Base-by-base conservation (phyloP, 2,329 filamentous ascomycete genomes). In the Curvularia sp. region DNA sequence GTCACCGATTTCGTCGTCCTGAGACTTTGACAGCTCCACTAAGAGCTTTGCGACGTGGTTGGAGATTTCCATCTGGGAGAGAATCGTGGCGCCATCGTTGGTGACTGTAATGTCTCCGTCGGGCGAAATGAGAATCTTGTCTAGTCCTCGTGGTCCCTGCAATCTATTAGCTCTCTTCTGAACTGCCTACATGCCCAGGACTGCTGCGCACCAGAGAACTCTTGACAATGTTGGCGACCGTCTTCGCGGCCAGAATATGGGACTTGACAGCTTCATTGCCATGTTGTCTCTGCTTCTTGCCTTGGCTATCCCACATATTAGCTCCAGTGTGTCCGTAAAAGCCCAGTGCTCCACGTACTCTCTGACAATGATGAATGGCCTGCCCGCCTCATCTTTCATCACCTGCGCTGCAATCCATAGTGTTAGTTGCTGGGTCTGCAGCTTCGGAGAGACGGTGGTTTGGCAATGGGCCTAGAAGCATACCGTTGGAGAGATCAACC, bases 101-200 rank as follows among this genome's bases (percentile, higher is more conserved):
- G 95, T 99, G 63, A 99, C 93, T 62, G 95, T 99, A 78, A 99
- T 99, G 80, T 99, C 95, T 78, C 95, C 95, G 78, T 99, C 95
- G 61, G 95, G 91, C 50, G 95, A 99, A 73, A 99, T 99, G 71
- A 99, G 87, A 76, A 99, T 99, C 84, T 99, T 99, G 84, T 99
- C 95, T 75, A 99, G 88, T 64, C 95, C 95, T 70, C 95, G 90
- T 53, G 95, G 95, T 49, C 95, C 95, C 84, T 86, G 65, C 21
- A 49, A 27, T 53, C 28, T 21, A 60, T 72, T 27, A 72, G 63
- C 42, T 36, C 13, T 5, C 50, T 39, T 36, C 27, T 27, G 23
- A 2, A 2, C 15, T 27, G 6, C 15, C 45, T 7, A 10, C 0
- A 21, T 28, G 34, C 15, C 7, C 5, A 18, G 25, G 1, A 9